Conservation (phyloP, 2,329 filamentous ascomycete species). For the Paracorniculantispora psalliotae region DNA sequence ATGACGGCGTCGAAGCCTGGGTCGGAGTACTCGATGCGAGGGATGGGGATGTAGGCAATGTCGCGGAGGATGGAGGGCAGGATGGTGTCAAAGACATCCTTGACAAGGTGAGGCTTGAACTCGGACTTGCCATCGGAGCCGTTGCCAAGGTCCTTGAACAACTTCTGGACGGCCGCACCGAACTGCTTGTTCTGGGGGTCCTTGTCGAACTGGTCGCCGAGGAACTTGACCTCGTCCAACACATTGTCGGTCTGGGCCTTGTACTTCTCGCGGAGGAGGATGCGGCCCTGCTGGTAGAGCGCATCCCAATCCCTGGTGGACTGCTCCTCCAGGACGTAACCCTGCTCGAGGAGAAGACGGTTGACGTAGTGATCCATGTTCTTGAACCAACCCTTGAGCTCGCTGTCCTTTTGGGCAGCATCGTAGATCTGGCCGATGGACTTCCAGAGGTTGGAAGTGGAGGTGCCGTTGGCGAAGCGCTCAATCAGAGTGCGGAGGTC, state of each 20-base stretch:
- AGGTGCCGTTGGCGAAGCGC: slow-evolving; percentile 93
- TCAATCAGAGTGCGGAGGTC: slow-evolving; percentile 80
- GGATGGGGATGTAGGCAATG: slow-evolving; percentile 84
- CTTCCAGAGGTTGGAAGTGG: slow-evolving; percentile 77
- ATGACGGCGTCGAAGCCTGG: slow-evolving; percentile 79
- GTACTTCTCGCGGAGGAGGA: slow-evolving; percentile 85
- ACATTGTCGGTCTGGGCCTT: slow-evolving; percentile 79
- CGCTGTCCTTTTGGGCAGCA: slow-evolving; percentile 79
- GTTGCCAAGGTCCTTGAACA: slow-evolving; percentile 84
- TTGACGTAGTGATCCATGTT: slow-evolving; percentile 71
- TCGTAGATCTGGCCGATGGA: slow-evolving; percentile 80
- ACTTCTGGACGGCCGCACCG: slow-evolving; percentile 66
- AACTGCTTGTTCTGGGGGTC: slow-evolving; percentile 85
- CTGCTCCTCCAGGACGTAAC: slow-evolving; percentile 79
- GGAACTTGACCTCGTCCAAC: slow-evolving; percentile 83
- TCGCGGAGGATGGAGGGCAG: slow-evolving; percentile 78
- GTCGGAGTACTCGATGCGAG: slow-evolving; percentile 89
- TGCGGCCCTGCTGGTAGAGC: slow-evolving; percentile 80
- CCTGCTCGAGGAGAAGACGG: slow-evolving; percentile 79
- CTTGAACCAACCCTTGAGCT: slow-evolving; percentile 88
- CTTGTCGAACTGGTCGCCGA: slow-evolving; percentile 82
- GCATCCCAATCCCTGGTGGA: slow-evolving; percentile 78
- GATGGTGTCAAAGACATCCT: slow-evolving; percentile 83
- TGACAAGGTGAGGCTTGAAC: slow-evolving; percentile 91
- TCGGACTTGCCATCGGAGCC: slow-evolving; percentile 76